phyloP scores from a whole-genome alignment of 2,329 filamentous ascomycete genomes.

The Colletotrichum sp. region DNA sequence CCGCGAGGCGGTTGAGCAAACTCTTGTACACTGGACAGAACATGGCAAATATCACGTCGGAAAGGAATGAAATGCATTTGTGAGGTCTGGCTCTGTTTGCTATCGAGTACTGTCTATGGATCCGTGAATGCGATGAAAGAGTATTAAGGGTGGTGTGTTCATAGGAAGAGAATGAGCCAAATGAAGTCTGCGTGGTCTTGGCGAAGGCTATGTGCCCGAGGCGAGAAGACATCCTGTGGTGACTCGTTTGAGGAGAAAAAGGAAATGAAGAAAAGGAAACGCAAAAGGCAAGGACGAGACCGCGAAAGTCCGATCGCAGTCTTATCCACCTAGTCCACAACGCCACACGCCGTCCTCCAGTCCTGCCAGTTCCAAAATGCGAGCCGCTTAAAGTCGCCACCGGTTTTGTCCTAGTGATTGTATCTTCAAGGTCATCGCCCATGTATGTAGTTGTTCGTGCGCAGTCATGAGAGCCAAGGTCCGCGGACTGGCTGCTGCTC shows the following conservation, averaged over 20 bases:
- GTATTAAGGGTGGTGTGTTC: not conserved
- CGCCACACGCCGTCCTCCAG: too few relatives aligned
- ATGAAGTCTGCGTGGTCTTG: not conserved
- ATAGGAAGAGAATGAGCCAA: not conserved
- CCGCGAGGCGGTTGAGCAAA: not conserved
- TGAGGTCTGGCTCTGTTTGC: not conserved
- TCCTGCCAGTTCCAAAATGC: not conserved
- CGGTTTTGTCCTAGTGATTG: not conserved
- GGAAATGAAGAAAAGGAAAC: not conserved
- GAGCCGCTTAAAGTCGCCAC: not conserved
- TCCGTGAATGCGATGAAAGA: not conserved
- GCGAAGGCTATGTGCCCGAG: not conserved
- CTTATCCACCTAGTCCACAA: not conserved
- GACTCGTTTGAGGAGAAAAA: not conserved
- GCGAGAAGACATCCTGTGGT: not conserved
- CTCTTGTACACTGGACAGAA: not conserved
- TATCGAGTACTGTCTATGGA: not conserved
- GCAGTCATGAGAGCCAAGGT: not conserved
- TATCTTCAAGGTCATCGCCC: not conserved
- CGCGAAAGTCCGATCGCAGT: not conserved
- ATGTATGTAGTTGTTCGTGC: not conserved
- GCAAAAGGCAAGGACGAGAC: not conserved
- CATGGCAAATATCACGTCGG: not conserved
- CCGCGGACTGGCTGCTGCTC: not conserved
- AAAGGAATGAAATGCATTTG: not conserved